Base-by-base conservation (phyloP, 75 land plant genomes). In the Sequoia sempervirens region DNA sequence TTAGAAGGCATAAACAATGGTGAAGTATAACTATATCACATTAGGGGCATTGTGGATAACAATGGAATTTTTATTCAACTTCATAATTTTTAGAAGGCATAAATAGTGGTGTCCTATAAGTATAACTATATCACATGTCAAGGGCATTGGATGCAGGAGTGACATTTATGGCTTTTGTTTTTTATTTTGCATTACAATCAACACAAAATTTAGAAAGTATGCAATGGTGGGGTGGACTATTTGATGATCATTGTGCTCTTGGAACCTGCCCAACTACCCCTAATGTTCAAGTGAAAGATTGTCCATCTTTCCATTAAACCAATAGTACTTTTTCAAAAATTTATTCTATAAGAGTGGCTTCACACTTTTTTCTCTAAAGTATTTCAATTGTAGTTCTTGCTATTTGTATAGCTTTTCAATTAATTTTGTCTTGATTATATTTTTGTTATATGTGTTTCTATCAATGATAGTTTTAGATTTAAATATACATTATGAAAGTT, bases 71-170 rank as follows among this genome's bases (percentile, higher is more conserved):
- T 12, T 86, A 64, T 90, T 91, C 86, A 91, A 86, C 86, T 81
- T 46, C 87, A 41, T 81, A 36, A 83, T 92, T 23, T 92, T 81
- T 83, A 76, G 81, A 68, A 69, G 66, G 70, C 34, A 82, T 53
- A 92, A 92, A 74, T 41, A 43, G 20, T 92, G 92, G 93, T 92
- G 93, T n/a, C n/a, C 90, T 72, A 66, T 13, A 74, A 88, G 38
- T 81, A 90, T 81, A 90, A 88, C 81, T 91, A 91, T 58, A 83
- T 91, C n/a, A 68, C 90, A 23, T 89, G n/a, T n/a, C 93, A 1
- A 90, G 83, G 13, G 93, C 84, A 0, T 37, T 91, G n/a, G 93
- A 91, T 61, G 88, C 92, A 17, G 93, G 93, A 6, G 40, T 83
- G 34, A 92, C 90, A 10, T 91, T 91, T 85, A 82, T 86, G 85